phyloP scores from a whole-genome alignment of 179 eudicot genomes.

The Beta lomatogona region DNA sequence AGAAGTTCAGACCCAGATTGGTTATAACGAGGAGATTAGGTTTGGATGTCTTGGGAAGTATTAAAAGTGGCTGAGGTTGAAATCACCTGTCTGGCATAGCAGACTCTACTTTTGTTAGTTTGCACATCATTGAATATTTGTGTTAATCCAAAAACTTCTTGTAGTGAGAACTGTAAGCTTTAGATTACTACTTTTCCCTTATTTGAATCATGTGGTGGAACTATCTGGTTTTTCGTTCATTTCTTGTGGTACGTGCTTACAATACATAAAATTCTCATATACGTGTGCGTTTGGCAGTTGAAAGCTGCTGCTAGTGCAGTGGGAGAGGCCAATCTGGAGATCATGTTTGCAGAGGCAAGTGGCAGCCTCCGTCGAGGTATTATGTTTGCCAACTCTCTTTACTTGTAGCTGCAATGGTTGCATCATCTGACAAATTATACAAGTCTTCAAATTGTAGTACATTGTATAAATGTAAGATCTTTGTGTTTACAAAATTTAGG shows the following conservation, averaged over 20 bases:
- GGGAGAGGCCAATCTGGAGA: constrained; percentile 83
- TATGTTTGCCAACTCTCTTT: constrained; percentile 96
- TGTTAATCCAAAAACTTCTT: not conserved
- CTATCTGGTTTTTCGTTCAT: not conserved
- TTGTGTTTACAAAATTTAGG: not conserved
- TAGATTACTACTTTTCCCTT: too few relatives aligned
- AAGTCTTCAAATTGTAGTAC: not conserved
- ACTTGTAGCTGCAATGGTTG: constrained; percentile 40
- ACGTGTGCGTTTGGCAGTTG: constrained; percentile 50
- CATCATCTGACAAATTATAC: not conserved
- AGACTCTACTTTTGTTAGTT: not conserved
- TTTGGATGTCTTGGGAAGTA: not conserved
- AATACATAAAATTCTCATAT: not conserved
- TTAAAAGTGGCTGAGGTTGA: not conserved
- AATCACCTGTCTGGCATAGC: not conserved
- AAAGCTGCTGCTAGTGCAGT: constrained; percentile 91
- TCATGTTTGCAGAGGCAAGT: constrained; percentile 79
- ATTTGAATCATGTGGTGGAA: not conserved
- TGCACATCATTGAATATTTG: not conserved
- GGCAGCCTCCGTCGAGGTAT: constrained; percentile 94
- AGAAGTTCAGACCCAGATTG: not conserved
- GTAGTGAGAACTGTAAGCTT: too few relatives aligned
- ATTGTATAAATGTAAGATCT: constrained; percentile 21
- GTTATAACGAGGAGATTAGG: not conserved
- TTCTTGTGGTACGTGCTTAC: not conserved